Conservation (phyloP, 1,284 basidiomycete genomes). For the Cryptococcus sp. region DNA sequence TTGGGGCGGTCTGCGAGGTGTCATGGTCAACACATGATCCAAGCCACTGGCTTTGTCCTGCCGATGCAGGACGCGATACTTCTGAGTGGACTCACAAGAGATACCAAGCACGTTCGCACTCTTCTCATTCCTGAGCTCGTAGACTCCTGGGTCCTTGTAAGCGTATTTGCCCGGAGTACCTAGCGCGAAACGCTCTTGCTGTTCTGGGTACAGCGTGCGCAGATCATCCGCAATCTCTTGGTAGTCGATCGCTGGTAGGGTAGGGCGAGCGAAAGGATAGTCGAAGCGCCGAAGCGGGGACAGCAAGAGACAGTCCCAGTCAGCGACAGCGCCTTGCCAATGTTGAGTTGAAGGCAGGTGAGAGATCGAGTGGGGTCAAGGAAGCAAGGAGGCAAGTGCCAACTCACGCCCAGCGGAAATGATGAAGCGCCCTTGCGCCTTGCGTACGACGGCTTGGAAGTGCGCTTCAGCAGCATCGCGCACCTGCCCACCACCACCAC, state of each 20-base stretch:
- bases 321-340: not conserved
- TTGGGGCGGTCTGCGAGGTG: slow-evolving; percentile 21
- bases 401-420: slow-evolving; percentile 27
- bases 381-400: too few species aligned
- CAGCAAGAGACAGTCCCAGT: too few species aligned
- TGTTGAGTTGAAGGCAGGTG: too few species aligned
- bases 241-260: slow-evolving; percentile 23
- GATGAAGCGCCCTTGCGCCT: slow-evolving; percentile 28
- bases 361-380: not conserved
- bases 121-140: slow-evolving; percentile 27
- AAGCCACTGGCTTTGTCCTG: not conserved
- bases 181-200: slow-evolving; percentile 23
- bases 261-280: not conserved
- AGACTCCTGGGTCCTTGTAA: slow-evolving; percentile 29
- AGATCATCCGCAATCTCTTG: slow-evolving; percentile 30
- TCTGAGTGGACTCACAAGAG: slow-evolving; percentile 20
- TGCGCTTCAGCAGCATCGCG: slow-evolving; percentile 38
- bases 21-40: not conserved
- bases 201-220: slow-evolving; percentile 22
- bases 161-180: slow-evolving; percentile 29
- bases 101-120: slow-evolving; percentile 31
- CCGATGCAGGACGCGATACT: not conserved
- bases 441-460: slow-evolving; percentile 27
- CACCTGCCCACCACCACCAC: slow-evolving; percentile 20
- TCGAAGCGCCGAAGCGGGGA: too few species aligned